Percentiles rank a stretch among this genome's conserved stretches.
Conservation (phyloP, 768 basidiomycete genomes). For the Antrodiella citrinella region DNA sequence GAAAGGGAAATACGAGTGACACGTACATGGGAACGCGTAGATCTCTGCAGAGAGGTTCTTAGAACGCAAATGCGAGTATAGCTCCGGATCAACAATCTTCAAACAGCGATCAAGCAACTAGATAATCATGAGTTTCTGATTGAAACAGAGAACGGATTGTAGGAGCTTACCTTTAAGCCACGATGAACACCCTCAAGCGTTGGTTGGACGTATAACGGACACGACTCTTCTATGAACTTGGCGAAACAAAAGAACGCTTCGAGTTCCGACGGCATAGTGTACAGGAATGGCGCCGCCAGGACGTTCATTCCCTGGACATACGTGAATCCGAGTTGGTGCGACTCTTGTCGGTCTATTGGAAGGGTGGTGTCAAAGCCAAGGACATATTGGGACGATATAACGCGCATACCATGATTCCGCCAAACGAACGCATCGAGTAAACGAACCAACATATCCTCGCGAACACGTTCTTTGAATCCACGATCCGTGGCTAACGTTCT, state of each 20-base stretch:
- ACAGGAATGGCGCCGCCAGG: constrained; percentile 94
- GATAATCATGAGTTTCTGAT: background rate
- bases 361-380: constrained; percentile 2
- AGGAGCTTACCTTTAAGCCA: constrained; percentile 75
- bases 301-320: constrained; percentile 99
- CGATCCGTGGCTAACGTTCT: constrained; percentile 93
- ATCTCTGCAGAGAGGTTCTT: constrained; percentile 94
- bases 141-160: background rate
- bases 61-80: constrained; percentile 72
- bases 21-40: constrained; percentile 94
- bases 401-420: constrained; percentile 68
- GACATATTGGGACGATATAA: background rate
- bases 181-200: constrained; percentile 93
- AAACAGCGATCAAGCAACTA: constrained; percentile 92
- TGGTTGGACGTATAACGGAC: constrained; percentile 95
- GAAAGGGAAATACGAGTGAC: constrained; percentile 3
- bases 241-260: constrained; percentile 97
- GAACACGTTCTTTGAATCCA: constrained; percentile 95
- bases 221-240: constrained; percentile 90
- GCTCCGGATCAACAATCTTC: constrained; percentile 82
- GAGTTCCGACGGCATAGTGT: constrained; percentile 95
- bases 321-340: constrained; percentile 78
- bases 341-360: constrained; percentile 63
- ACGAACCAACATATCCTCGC: constrained; percentile 94
- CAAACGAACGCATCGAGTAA: constrained; percentile 98